These are phyloP conservation scores for Ophiocordyceps camponoti-saundersi DNA, from an alignment of 2,329 filamentous ascomycete genomes.

Conservation along the genomic window DNA sequence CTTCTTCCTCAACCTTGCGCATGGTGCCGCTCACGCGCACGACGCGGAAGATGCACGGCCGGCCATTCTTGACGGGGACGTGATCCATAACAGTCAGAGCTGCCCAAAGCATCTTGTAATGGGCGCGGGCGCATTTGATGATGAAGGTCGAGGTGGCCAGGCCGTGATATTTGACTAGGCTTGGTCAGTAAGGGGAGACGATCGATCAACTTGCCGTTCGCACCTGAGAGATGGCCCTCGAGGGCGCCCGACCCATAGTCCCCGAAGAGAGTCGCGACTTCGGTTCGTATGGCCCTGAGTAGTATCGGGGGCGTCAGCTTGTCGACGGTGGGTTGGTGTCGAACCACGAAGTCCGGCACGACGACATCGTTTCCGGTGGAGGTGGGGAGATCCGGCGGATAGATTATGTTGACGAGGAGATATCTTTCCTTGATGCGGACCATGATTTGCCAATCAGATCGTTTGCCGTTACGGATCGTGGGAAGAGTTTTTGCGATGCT, in stretches of 20 bases:
- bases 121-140: slow-evolving; percentile 61
- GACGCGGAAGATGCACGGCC: slow-evolving; percentile 65
- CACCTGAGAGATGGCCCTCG: slow-evolving; percentile 52
- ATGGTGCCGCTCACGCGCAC: slow-evolving; percentile 86
- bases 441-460: slow-evolving; percentile 33
- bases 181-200: background rate
- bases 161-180: slow-evolving; percentile 77
- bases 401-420: slow-evolving; percentile 84
- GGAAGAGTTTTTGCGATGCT: background rate
- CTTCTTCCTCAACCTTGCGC: slow-evolving; percentile 78
- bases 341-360: slow-evolving; percentile 46
- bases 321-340: slow-evolving; percentile 65
- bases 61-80: slow-evolving; percentile 42
- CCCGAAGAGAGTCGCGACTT: slow-evolving; percentile 61
- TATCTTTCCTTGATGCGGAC: slow-evolving; percentile 95
- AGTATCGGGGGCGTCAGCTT: slow-evolving; percentile 50
- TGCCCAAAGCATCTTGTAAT: slow-evolving; percentile 81
- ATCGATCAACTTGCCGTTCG: background rate
- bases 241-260: slow-evolving; percentile 74
- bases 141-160: slow-evolving; percentile 90
- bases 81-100: slow-evolving; percentile 65
- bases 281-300: slow-evolving; percentile 49
- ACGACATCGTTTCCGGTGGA: slow-evolving; percentile 13
- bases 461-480: background rate
- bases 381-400: slow-evolving; percentile 41